Evolutionary conservation across 495 filamentous ascomycete genomes (phyloP).

Genomic region (Talaromyces thailandensis): DNA sequence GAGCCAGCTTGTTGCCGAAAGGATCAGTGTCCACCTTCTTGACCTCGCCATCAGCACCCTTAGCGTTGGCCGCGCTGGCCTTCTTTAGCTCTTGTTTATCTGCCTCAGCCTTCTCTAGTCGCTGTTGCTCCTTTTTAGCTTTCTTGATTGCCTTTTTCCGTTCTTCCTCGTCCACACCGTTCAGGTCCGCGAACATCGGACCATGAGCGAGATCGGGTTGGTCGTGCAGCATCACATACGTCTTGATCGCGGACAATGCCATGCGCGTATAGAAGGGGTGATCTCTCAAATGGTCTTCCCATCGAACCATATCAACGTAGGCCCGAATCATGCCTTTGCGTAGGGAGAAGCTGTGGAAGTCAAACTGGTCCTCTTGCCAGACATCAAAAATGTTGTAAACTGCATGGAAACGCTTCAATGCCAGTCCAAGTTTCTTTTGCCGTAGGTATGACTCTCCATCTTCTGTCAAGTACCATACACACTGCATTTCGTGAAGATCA

Average conservation of each 20-base stretch:
- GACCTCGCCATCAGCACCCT: slow-evolving; percentile 41
- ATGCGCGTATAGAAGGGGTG: slow-evolving; percentile 89
- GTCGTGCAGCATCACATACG: slow-evolving; percentile 75
- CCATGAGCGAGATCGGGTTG: slow-evolving; percentile 55
- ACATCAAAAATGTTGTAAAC: slow-evolving; percentile 89
- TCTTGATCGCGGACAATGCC: slow-evolving; percentile 71
- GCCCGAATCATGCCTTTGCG: slow-evolving; percentile 91
- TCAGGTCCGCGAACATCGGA: slow-evolving; percentile 42
- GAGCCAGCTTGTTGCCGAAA: slow-evolving; percentile 62
- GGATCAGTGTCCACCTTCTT: slow-evolving; percentile 88
- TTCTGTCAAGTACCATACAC: slow-evolving; percentile 93
- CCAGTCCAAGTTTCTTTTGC: slow-evolving; percentile 72
- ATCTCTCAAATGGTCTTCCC: slow-evolving; percentile 84
- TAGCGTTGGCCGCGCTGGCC: slow-evolving; percentile 39
- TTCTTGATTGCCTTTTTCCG: slow-evolving; percentile 93
- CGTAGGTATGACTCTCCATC: slow-evolving; percentile 86
- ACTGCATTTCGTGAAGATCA: slow-evolving; percentile 97
- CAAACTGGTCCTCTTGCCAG: slow-evolving; percentile 98
- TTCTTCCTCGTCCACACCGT: slow-evolving; percentile 58
- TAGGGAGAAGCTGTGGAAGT: slow-evolving; percentile 96
- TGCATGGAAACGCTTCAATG: slow-evolving; percentile 81
- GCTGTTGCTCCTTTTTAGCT: slow-evolving; percentile 85
- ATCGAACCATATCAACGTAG: slow-evolving; percentile 92
- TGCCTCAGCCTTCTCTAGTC: slow-evolving; percentile 69
- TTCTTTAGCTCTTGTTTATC: slow-evolving; percentile 63